Percentiles rank a stretch among this genome's conserved stretches.
phyloP scores from a whole-genome alignment of 192 early-diverging fungal species.

The Oehlia diaphana region DNA sequence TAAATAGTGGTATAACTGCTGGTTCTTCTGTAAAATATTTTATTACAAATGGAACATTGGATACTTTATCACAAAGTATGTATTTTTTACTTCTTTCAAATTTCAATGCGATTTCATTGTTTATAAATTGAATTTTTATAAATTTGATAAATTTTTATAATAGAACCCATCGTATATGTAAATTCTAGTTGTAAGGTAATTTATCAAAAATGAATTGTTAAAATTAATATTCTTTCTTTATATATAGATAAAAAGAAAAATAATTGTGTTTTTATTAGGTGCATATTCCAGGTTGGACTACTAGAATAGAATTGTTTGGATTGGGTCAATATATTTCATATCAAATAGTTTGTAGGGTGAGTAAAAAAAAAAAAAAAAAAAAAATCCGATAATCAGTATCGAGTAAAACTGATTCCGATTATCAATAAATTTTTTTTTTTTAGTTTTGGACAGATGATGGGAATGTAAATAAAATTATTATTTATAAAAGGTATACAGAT shows the following conservation, averaged over 20 bases:
- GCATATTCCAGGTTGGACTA: slow-evolving; percentile 2
- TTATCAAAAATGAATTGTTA: no score
- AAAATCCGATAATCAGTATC: not conserved
- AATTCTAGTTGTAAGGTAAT: not conserved
- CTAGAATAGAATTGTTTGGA: not conserved
- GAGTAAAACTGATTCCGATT: not conserved
- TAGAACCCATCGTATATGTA: not conserved
- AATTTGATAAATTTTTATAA: not conserved
- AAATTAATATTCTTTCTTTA: no score
- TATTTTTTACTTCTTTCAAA: not conserved
- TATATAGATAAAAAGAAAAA: no score
- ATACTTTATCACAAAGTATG: not conserved
- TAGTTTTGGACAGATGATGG: slow-evolving; percentile 7
- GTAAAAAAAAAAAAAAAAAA: not conserved
- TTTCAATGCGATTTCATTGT: not conserved
- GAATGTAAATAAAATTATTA: not conserved
- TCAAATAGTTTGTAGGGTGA: slow-evolving; percentile 9
- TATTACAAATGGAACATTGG: not conserved
- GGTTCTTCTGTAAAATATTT: not conserved
- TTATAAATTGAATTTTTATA: not conserved
- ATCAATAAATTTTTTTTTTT: not conserved
- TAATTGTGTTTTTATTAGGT: not conserved
- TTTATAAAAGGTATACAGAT: slow-evolving; percentile 2
- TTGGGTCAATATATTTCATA: not conserved
- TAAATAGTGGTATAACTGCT: not conserved